Evolutionary conservation across 2,329 filamentous ascomycete genomes (phyloP).

Genomic region (Penicillium sp.): DNA sequence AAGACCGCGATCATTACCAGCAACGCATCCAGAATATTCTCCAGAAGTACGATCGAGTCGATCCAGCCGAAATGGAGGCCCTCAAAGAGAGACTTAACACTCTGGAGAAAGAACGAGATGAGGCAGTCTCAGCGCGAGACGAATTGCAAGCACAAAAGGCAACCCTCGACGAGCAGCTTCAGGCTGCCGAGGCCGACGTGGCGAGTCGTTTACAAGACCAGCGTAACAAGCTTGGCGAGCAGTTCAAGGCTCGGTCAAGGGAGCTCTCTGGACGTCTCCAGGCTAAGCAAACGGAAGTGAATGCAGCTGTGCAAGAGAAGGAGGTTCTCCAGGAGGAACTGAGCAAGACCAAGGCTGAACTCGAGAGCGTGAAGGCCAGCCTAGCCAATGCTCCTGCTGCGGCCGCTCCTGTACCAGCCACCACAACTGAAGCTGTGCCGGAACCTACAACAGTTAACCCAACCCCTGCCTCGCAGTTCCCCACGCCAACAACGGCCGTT

Average conservation of each 20-base stretch:
- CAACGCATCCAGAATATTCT: slow-evolving; percentile 94
- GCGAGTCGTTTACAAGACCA: slow-evolving; percentile 48
- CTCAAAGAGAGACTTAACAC: slow-evolving; percentile 74
- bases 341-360: slow-evolving; percentile 60
- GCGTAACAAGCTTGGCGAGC: slow-evolving; percentile 47
- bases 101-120: slow-evolving; percentile 66
- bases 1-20: slow-evolving; percentile 92
- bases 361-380: slow-evolving; percentile 52
- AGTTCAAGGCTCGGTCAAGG: slow-evolving; percentile 57
- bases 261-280: slow-evolving; percentile 66
- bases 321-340: slow-evolving; percentile 68
- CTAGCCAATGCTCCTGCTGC: slow-evolving; percentile 35
- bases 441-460: slow-evolving; percentile 48
- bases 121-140: slow-evolving; percentile 61
- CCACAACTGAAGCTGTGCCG: slow-evolving; percentile 17
- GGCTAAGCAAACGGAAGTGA: slow-evolving; percentile 51
- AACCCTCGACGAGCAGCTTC: slow-evolving; percentile 48
- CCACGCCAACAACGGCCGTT: slow-evolving; percentile 24
- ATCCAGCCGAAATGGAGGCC: slow-evolving; percentile 87
- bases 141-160: slow-evolving; percentile 59
- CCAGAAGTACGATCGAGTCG: slow-evolving; percentile 91
- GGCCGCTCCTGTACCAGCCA: slow-evolving; percentile 4
- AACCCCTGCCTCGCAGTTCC: slow-evolving; percentile 34
- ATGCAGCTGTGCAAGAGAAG: slow-evolving; percentile 61
- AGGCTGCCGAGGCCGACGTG: slow-evolving; percentile 43